Evolutionary conservation across 306 rosid species (phyloP).

Genomic region (Quercus rubra): DNA sequence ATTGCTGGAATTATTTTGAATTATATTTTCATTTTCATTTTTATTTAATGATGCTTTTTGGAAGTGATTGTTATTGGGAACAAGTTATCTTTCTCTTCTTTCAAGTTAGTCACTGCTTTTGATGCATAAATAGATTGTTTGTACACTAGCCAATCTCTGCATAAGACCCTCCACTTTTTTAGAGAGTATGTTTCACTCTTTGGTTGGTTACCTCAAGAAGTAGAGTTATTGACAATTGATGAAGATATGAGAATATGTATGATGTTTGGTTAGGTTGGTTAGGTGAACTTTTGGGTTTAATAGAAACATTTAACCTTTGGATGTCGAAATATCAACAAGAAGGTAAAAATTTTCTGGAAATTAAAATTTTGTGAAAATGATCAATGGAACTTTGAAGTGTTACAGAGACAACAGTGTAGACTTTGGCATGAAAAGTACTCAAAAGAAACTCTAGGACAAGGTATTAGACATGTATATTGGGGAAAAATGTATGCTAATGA

Average conservation of each 20-base stretch:
- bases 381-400: background rate
- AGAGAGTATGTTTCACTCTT: background rate
- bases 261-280: background rate
- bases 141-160: background rate
- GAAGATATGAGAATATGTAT: background rate
- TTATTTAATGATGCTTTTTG: background rate
- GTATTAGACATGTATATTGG: background rate
- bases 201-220: background rate
- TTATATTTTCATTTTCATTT: background rate
- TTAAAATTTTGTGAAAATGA: background rate
- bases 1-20: background rate
- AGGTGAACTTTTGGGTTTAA: background rate
- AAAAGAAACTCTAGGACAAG: background rate
- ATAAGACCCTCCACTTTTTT: background rate
- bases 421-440: background rate
- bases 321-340: background rate
- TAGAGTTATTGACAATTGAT: background rate
- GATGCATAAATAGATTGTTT: background rate
- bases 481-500: background rate
- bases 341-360: background rate
- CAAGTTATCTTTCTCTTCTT: background rate
- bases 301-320: background rate
- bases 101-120: background rate
- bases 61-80: background rate
- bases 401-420: background rate